Percentiles rank a stretch among this genome's conserved stretches.
Conservation (phyloP, 352 stramenopile species). For the Globisporangium nunn region DNA sequence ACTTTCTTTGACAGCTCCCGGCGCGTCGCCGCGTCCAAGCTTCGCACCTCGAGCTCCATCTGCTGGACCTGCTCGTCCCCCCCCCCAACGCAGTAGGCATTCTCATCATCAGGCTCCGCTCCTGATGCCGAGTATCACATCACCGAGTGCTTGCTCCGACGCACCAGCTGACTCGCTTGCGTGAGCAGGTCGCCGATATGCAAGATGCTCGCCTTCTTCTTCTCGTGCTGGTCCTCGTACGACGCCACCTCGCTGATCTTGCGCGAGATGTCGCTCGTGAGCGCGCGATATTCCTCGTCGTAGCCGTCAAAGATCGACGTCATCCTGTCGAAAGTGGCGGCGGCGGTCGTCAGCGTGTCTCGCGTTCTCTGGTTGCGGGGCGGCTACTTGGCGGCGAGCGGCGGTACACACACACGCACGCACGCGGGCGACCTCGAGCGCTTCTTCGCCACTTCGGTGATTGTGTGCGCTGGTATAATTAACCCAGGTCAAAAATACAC, state of each 20-base stretch:
- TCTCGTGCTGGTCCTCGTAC: constrained; percentile 82
- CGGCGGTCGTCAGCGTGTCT: background rate
- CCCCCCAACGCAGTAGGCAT: background rate
- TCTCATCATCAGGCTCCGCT: too few relatives aligned
- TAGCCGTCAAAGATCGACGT: constrained; percentile 88
- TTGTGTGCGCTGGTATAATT: too few relatives aligned
- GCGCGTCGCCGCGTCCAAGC: constrained; percentile 65
- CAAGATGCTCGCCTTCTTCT: constrained; percentile 80
- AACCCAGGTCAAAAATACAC: too few relatives aligned
- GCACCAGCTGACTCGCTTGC: constrained; percentile 76
- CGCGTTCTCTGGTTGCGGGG: too few relatives aligned
- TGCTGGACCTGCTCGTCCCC: constrained; percentile 60
- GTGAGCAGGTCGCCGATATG: constrained; percentile 76
- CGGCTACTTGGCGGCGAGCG: too few relatives aligned
- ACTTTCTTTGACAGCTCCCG: constrained; percentile 87
- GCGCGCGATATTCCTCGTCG: constrained; percentile 81
- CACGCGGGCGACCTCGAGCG: background rate
- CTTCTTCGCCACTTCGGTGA: too few relatives aligned
- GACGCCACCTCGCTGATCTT: constrained; percentile 85
- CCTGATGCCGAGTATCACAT: too few relatives aligned
- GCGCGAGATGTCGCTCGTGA: constrained; percentile 83
- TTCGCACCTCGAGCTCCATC: constrained; percentile 86
- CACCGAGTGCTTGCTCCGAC: background rate
- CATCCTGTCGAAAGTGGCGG: constrained; percentile 31
- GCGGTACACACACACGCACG: too few relatives aligned